Conservation (phyloP, 1,284 basidiomycete genomes). For the Cystobasidium pallidum region DNA sequence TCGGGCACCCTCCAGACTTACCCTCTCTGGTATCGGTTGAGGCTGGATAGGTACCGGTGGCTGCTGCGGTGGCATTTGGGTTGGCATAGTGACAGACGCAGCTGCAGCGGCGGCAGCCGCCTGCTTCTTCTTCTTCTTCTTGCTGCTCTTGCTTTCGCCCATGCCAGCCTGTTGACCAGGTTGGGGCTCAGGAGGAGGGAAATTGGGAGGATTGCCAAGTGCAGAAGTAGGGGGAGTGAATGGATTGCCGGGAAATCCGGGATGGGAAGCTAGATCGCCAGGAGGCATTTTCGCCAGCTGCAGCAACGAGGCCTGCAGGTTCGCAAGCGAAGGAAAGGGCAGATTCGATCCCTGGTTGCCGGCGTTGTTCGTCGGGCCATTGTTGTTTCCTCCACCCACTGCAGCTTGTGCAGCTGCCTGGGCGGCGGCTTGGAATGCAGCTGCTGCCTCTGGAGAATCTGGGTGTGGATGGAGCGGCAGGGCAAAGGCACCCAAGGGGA, state of each 20-base stretch:
- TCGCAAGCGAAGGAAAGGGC: conserved; percentile 39
- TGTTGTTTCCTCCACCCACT: conserved; percentile 61
- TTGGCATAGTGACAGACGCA: conserved; percentile 56
- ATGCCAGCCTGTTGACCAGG: conserved; percentile 16
- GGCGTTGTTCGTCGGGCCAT: conserved; percentile 47
- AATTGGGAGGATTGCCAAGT: neutral
- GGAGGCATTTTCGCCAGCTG: conserved; percentile 42
- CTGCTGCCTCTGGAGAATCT: conserved; percentile 56
- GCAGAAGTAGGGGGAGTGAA: conserved; percentile 9
- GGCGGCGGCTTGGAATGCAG: conserved; percentile 60
- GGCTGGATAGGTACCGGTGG: neutral
- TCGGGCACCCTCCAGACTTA: neutral
- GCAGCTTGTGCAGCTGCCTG: conserved; percentile 55
- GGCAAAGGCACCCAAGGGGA: conserved; percentile 52
- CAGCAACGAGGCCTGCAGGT: conserved; percentile 26
- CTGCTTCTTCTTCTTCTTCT: conserved; percentile 64
- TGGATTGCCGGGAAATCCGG: conserved; percentile 28
- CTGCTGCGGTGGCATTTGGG: conserved; percentile 36
- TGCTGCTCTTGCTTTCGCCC: conserved; percentile 48
- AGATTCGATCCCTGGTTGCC: conserved; percentile 3
- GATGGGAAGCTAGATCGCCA: conserved; percentile 18
- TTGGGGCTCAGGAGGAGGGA: conserved; percentile 14
- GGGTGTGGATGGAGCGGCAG: conserved; percentile 57
- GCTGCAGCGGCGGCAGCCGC: conserved; percentile 55
- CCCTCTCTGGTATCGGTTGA: conserved; percentile 19